Evolutionary conservation across 192 early-diverging fungal genomes (phyloP).

Genomic region (Linnemannia elongata): DNA sequence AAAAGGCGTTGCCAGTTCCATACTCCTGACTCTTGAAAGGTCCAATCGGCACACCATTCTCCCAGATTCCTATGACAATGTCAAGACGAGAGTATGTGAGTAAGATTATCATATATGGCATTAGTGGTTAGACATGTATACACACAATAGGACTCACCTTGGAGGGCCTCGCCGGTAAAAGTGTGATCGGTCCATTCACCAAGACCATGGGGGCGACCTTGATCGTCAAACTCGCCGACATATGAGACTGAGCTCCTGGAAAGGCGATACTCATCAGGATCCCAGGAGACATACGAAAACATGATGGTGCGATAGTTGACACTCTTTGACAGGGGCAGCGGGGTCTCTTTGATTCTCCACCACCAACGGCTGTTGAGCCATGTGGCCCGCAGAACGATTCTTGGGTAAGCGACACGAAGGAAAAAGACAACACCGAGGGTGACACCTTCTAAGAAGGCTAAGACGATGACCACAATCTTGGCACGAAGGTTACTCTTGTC

Average conservation of each 20-base stretch:
- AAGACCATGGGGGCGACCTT: constrained; percentile 54
- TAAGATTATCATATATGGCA: not conserved
- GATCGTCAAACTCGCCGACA: constrained; percentile 57
- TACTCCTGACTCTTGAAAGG: constrained; percentile 59
- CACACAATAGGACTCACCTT: constrained; percentile 27
- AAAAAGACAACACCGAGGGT: constrained; percentile 40
- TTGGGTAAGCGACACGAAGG: constrained; percentile 45
- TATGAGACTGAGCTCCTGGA: constrained; percentile 40
- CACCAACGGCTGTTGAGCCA: constrained; percentile 50
- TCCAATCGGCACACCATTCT: constrained; percentile 53
- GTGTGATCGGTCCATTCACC: constrained; percentile 61
- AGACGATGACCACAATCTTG: constrained; percentile 43
- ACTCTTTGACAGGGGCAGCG: constrained; percentile 10
- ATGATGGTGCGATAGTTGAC: constrained; percentile 38
- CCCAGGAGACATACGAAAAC: constrained; percentile 58
- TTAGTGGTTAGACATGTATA: not conserved
- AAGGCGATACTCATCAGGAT: constrained; percentile 45
- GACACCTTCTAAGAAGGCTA: constrained; percentile 32
- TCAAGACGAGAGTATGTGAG: not conserved
- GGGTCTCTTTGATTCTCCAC: constrained; percentile 51
- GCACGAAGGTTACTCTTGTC: constrained; percentile 2
- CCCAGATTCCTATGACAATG: constrained; percentile 47
- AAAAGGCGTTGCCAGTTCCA: constrained; percentile 58
- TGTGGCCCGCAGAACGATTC: constrained; percentile 41
- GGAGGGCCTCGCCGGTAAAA: constrained; percentile 55